These are phyloP conservation scores for Penicillium salamii DNA, from an alignment of 495 filamentous ascomycete species.

Conservation along the genomic window DNA sequence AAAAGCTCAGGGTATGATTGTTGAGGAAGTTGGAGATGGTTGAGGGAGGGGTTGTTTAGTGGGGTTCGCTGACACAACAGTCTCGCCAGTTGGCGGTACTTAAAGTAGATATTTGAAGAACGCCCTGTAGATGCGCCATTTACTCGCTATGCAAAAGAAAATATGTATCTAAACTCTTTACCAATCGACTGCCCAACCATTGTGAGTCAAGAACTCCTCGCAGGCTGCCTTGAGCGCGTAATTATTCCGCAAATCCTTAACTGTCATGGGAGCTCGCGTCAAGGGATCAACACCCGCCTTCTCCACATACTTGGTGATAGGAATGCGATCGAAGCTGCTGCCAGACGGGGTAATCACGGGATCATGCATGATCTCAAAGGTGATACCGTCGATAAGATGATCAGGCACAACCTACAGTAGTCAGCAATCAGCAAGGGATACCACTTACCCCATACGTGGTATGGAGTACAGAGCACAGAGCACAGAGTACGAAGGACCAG, in stretches of 20 bases:
- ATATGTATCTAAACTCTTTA: conserved; percentile 42
- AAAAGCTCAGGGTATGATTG: conserved; percentile 1
- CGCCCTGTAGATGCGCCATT: too few relatives aligned
- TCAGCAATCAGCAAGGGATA: too few relatives aligned
- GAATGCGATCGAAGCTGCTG: conserved; percentile 82
- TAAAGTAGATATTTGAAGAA: neutral
- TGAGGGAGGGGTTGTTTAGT: conserved; percentile 20
- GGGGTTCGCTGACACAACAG: conserved; percentile 24
- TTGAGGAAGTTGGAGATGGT: conserved; percentile 18
- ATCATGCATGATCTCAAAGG: conserved; percentile 90
- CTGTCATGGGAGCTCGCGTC: conserved; percentile 69
- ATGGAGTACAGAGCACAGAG: too few relatives aligned
- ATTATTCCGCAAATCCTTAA: conserved; percentile 78
- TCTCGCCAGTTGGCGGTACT: conserved; percentile 3
- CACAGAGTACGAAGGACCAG: neutral
- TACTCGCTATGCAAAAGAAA: conserved; percentile 21
- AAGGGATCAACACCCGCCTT: conserved; percentile 75
- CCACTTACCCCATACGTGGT: too few relatives aligned
- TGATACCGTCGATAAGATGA: conserved; percentile 84
- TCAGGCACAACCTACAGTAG: conserved; percentile 68
- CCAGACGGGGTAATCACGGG: conserved; percentile 86
- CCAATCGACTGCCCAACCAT: conserved; percentile 95
- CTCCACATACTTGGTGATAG: conserved; percentile 82
- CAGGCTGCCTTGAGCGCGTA: conserved; percentile 79
- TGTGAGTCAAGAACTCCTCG: conserved; percentile 76